These are phyloP conservation scores for Naganishia kalamii DNA, from an alignment of 768 basidiomycete species.

Conservation along the genomic window DNA sequence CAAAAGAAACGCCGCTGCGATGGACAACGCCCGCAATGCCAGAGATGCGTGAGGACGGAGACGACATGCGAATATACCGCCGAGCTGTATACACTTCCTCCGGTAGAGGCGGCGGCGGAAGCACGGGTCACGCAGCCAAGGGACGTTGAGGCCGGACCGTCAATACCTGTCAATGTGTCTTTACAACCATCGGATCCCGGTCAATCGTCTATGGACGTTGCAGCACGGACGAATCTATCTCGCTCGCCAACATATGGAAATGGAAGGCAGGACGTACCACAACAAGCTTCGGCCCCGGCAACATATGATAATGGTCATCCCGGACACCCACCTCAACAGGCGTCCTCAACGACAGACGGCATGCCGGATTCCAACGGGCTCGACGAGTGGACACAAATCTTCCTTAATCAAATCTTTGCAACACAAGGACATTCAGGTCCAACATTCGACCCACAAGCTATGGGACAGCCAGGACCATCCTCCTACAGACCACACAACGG, in stretches of 20 bases:
- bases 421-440: neutral
- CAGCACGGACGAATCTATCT: too few relatives aligned
- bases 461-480: neutral
- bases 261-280: neutral
- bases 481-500: neutral
- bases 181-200: too few relatives aligned
- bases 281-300: neutral
- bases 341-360: neutral
- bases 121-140: neutral
- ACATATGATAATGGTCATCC: neutral
- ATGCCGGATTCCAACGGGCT: neutral
- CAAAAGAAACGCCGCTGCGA: conserved; percentile 7
- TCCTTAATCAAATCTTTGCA: neutral
- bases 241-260: too few relatives aligned
- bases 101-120: neutral
- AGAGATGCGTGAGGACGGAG: neutral
- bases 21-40: neutral
- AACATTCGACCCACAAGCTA: neutral
- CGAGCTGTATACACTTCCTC: neutral
- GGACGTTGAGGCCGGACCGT: neutral
- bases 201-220: too few relatives aligned
- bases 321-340: neutral
- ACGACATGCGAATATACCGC: neutral
- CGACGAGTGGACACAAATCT: conserved; percentile 8
- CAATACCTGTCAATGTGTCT: too few relatives aligned